These are phyloP conservation scores for Epichloe glyceriae DNA, from an alignment of 2,329 filamentous ascomycete genomes.

Conservation along the genomic window DNA sequence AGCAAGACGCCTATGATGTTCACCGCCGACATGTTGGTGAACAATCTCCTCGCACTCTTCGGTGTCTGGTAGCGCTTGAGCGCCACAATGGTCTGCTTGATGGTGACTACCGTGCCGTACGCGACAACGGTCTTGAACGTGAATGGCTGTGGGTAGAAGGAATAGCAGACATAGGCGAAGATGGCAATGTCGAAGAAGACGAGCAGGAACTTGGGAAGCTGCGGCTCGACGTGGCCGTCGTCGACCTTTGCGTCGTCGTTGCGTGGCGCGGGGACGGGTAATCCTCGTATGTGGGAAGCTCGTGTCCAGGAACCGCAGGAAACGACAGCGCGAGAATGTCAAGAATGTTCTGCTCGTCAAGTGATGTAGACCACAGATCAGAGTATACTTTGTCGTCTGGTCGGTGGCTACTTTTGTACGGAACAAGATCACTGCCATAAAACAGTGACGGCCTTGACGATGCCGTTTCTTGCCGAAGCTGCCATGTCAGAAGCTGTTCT, in stretches of 20 bases:
- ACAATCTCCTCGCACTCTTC: conserved; percentile 9
- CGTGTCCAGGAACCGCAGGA: conserved; percentile 2
- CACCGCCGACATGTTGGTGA: conserved; percentile 12
- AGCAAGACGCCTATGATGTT: conserved; percentile 11
- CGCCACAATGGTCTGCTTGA: conserved; percentile 11
- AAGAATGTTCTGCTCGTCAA: conserved; percentile 1
- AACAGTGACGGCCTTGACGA: background rate
- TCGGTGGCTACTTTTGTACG: conserved; percentile 9
- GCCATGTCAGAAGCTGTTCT: background rate
- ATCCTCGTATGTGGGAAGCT: conserved; percentile 9
- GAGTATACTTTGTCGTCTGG: conserved; percentile 8
- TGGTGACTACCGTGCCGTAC: conserved; percentile 10
- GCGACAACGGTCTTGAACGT: conserved; percentile 12
- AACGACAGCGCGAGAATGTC: conserved; percentile 3
- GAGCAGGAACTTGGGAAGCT: conserved; percentile 9
- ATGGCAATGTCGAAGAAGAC: conserved; percentile 10
- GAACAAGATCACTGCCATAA: conserved; percentile 11
- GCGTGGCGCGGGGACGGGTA: conserved; percentile 5
- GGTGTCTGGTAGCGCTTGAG: conserved; percentile 12
- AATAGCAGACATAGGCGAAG: conserved; percentile 12
- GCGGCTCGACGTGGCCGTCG: conserved; percentile 9
- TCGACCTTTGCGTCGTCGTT: background rate
- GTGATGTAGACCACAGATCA: conserved; percentile 4
- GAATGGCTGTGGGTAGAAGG: conserved; percentile 11
- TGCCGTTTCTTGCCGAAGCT: background rate